These are phyloP conservation scores for Candida awuae DNA, from an alignment of 805 yeast species.

Conservation along the genomic window DNA sequence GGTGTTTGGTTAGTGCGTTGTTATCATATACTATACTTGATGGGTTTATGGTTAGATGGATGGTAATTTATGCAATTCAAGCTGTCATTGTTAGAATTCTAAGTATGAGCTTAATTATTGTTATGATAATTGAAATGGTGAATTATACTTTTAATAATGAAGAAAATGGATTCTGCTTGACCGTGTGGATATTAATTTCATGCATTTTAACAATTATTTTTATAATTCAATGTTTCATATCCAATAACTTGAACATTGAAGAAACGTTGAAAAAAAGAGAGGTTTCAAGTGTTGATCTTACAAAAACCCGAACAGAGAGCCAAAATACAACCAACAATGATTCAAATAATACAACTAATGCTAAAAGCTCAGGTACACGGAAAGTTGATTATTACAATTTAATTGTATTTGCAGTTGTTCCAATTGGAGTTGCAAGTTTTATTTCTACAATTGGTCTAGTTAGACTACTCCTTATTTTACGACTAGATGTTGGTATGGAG, in stretches of 20 bases:
- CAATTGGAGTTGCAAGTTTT: conserved; percentile 91
- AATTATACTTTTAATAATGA: conserved; percentile 64
- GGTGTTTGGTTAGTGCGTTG: conserved; percentile 88
- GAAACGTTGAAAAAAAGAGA: conserved; percentile 14
- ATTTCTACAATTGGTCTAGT: conserved; percentile 81
- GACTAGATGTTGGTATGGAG: conserved; percentile 46
- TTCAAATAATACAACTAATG: neutral
- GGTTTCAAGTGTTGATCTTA: neutral
- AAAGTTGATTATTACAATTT: conserved; percentile 82
- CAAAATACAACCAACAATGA: neutral
- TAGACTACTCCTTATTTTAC: conserved; percentile 63
- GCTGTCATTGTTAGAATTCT: conserved; percentile 86
- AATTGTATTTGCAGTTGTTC: conserved; percentile 96
- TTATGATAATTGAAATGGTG: conserved; percentile 61
- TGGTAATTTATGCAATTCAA: conserved; percentile 76
- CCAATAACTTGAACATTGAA: conserved; percentile 55
- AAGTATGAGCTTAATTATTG: conserved; percentile 68
- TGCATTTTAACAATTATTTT: conserved; percentile 74
- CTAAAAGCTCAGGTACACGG: conserved; percentile 31
- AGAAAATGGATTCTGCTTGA: conserved; percentile 53
- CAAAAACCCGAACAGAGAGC: neutral
- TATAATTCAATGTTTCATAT: conserved; percentile 80
- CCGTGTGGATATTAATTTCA: conserved; percentile 88
- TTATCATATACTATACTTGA: conserved; percentile 77
- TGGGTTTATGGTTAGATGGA: conserved; percentile 89